Conservation (phyloP, 2,329 filamentous ascomycete species). For the Penicillium sp. region DNA sequence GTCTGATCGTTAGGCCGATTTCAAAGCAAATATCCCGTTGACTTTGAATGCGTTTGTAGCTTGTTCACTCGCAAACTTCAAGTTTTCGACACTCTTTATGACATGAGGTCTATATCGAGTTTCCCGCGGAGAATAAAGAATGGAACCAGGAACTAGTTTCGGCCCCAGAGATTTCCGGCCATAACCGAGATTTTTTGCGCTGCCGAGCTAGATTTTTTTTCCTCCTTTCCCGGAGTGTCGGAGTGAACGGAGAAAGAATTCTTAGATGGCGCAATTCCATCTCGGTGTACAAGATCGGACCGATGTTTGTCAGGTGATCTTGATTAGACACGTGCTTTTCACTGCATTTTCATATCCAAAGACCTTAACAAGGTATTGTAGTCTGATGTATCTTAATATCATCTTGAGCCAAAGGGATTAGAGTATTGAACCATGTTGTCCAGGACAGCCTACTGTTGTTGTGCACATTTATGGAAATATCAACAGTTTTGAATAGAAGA, state of each 20-base stretch:
- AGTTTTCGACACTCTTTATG: background rate
- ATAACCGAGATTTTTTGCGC: slow-evolving; percentile 15
- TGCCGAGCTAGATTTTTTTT: slow-evolving; percentile 6
- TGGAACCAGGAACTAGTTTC: slow-evolving; percentile 7
- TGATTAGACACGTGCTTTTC: background rate
- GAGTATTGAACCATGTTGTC: background rate
- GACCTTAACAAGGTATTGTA: background rate
- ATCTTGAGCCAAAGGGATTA: background rate
- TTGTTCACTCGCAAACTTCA: background rate
- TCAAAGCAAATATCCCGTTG: slow-evolving; percentile 8
- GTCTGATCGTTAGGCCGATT: slow-evolving; percentile 9
- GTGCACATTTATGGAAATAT: background rate
- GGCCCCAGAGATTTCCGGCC: slow-evolving; percentile 26
- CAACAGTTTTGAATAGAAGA: background rate
- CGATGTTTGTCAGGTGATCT: background rate
- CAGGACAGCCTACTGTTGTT: background rate
- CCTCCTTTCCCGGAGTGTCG: background rate
- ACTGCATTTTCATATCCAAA: background rate
- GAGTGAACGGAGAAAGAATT: background rate
- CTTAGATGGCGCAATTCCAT: background rate
- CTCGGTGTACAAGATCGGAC: slow-evolving; percentile 1
- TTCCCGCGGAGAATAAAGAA: slow-evolving; percentile 17
- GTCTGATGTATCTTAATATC: background rate
- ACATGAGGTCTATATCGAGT: background rate
- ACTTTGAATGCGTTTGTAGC: background rate